phyloP scores from a whole-genome alignment of 805 yeast genomes.

The Lipomyces mesembrius region DNA sequence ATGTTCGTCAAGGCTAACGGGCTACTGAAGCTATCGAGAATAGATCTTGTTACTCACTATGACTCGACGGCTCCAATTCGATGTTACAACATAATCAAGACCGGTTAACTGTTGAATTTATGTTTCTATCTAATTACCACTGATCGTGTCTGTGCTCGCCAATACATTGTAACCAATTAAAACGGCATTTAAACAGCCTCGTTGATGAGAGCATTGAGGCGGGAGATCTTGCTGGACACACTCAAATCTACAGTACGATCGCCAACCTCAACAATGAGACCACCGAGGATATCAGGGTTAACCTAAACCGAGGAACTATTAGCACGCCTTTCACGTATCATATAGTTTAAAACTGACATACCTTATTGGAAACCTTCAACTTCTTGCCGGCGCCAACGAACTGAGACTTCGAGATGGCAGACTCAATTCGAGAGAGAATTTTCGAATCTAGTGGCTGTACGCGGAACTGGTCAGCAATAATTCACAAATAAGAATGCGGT shows the following conservation, averaged over 20 bases:
- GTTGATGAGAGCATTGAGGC: conserved; percentile 82
- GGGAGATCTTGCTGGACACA: conserved; percentile 79
- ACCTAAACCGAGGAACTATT: conserved; percentile 42
- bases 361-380: conserved; percentile 78
- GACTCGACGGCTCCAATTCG: too few relatives aligned
- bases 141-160: neutral
- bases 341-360: conserved; percentile 3
- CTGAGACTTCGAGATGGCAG: conserved; percentile 74
- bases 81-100: too few relatives aligned
- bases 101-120: neutral
- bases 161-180: neutral
- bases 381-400: conserved; percentile 87
- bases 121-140: neutral
- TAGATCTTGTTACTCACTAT: too few relatives aligned
- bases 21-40: too few relatives aligned
- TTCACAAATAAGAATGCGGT: neutral
- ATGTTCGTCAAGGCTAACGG: too few relatives aligned
- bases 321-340: neutral
- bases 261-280: conserved; percentile 92
- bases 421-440: conserved; percentile 74
- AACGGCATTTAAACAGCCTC: conserved; percentile 68
- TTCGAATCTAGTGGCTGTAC: conserved; percentile 72
- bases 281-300: conserved; percentile 92
- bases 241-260: conserved; percentile 96
- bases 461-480: neutral